Evolutionary conservation across 2,329 filamentous ascomycete species (phyloP).

Genomic region (Phialophora chinensis): DNA sequence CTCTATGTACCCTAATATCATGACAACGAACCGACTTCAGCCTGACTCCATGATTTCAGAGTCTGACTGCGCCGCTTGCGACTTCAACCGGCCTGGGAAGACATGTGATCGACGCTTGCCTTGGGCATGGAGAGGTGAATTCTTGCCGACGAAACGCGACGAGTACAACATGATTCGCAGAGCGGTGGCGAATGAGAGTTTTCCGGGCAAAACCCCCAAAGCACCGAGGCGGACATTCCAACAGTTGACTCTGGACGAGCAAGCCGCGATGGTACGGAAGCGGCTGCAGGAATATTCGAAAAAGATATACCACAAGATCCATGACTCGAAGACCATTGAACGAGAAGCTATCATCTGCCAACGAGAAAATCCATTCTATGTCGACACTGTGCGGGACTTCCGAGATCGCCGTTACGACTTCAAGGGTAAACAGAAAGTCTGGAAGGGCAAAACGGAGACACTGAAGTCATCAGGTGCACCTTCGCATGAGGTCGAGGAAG

Average conservation of each 20-base stretch:
- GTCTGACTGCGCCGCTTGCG: conserved; percentile 93
- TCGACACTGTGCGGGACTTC: conserved; percentile 94
- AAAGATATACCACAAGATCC: conserved; percentile 99
- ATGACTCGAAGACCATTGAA: conserved; percentile 89
- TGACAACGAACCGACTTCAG: conserved; percentile 97
- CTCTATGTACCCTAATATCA: conserved; percentile 99
- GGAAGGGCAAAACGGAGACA: conserved; percentile 93
- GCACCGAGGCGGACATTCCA: conserved; percentile 76
- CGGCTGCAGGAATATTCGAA: conserved; percentile 91
- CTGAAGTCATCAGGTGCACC: conserved; percentile 82
- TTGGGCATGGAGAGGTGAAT: conserved; percentile 98
- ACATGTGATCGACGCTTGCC: conserved; percentile 93
- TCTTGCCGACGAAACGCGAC: conserved; percentile 90
- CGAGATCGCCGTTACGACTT: conserved; percentile 97
- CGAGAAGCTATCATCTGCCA: conserved; percentile 98
- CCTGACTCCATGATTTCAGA: conserved; percentile 99
- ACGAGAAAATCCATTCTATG: conserved; percentile 96
- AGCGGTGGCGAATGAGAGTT: conserved; percentile 87
- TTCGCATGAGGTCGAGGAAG: conserved; percentile 79
- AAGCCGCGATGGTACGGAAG: conserved; percentile 79
- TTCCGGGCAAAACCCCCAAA: conserved; percentile 78
- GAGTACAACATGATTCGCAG: conserved; percentile 99
- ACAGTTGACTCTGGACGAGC: conserved; percentile 81
- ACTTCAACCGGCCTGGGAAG: conserved; percentile 97
- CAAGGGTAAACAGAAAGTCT: conserved; percentile 96